A percentile compares a stretch with the other conserved stretches of the same genome.
Evolutionary conservation across 305 asterid genomes (phyloP).

Genomic region (Solanum hybrid): DNA sequence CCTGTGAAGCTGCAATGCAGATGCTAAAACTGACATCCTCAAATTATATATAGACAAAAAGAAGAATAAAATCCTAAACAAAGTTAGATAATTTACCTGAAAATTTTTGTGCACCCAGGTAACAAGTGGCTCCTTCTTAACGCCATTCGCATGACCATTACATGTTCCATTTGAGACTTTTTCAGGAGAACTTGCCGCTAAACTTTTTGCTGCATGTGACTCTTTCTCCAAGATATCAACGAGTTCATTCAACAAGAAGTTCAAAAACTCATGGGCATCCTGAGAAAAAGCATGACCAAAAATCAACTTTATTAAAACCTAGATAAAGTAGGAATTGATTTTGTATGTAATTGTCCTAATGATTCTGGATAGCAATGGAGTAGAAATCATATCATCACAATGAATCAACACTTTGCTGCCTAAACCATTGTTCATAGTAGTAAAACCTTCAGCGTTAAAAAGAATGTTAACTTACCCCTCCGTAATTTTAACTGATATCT

Average conservation of each 20-base stretch:
- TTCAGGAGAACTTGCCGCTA: conserved; percentile 27
- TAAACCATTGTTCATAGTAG: neutral
- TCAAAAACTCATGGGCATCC: conserved; percentile 94
- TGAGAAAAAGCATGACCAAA: conserved; percentile 19
- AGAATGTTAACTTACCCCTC: neutral
- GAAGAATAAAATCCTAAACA: neutral
- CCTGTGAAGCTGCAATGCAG: neutral
- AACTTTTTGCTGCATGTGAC: conserved; percentile 34
- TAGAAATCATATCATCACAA: neutral
- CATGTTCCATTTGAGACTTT: conserved; percentile 35
- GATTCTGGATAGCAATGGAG: neutral
- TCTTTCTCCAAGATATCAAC: conserved; percentile 88
- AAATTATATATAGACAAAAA: neutral
- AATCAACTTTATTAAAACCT: neutral
- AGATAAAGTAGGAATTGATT: neutral
- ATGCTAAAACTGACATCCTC: neutral
- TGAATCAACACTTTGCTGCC: neutral
- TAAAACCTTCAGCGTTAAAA: neutral
- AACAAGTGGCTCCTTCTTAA: conserved; percentile 50
- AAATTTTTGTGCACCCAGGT: conserved; percentile 88
- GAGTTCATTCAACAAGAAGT: conserved; percentile 68
- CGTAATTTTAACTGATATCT: neutral
- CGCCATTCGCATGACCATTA: conserved; percentile 38
- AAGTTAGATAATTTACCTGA: conserved; percentile 39
- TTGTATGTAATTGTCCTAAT: neutral